Evolutionary conservation across 164 flowering plant species (phyloP).

Genomic region (Aristolochia fimbriata): DNA sequence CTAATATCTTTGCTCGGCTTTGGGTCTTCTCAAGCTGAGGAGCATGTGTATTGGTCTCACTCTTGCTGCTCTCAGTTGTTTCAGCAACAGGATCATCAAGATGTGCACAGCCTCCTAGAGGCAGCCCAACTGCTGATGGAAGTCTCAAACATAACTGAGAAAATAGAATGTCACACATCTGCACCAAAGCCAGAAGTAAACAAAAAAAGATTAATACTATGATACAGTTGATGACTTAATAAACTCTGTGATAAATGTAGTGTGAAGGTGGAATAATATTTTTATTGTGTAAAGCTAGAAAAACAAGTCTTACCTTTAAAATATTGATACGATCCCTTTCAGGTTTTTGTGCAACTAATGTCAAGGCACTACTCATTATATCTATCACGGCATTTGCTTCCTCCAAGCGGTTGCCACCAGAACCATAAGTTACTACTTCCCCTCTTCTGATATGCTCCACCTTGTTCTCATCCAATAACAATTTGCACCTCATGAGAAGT

Average conservation of each 20-base stretch:
- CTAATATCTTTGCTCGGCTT: constrained; percentile 23
- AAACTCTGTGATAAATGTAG: too few relatives aligned
- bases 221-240: too few relatives aligned
- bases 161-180: constrained; percentile 97
- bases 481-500: constrained; percentile 80
- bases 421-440: constrained; percentile 18
- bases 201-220: too few relatives aligned
- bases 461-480: constrained; percentile 71
- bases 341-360: constrained; percentile 68
- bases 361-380: constrained; percentile 80
- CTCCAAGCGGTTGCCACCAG: constrained; percentile 41
- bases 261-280: too few relatives aligned
- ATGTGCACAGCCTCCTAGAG: constrained; percentile 28
- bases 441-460: constrained; percentile 27
- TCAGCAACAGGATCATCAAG: constrained; percentile 18
- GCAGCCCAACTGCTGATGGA: constrained; percentile 25
- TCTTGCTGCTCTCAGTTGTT: constrained; percentile 23
- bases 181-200: constrained; percentile 12
- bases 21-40: constrained; percentile 21
- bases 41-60: constrained; percentile 15
- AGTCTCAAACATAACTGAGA: constrained; percentile 89
- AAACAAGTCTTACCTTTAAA: constrained; percentile 53
- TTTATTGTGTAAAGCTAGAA: too few relatives aligned
- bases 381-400: constrained; percentile 94
- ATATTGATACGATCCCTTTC: constrained; percentile 92